phyloP scores from a whole-genome alignment of 139 green algal species.

The Picochlorum sp. region DNA sequence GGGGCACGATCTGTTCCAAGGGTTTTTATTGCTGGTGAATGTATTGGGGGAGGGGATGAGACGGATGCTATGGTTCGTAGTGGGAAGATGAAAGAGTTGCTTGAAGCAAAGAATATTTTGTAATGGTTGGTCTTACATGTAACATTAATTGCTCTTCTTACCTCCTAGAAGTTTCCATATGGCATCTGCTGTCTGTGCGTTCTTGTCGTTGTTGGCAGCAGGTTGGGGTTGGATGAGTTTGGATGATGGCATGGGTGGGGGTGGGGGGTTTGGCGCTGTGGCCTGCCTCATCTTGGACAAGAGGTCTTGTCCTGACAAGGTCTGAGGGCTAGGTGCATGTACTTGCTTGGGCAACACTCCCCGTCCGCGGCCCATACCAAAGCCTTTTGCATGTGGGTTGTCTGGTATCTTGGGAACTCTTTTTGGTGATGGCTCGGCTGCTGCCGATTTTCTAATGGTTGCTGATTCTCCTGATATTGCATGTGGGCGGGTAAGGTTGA shows the following conservation, averaged over 20 bases:
- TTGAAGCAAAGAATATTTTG: conserved; percentile 16
- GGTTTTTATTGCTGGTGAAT: conserved; percentile 37
- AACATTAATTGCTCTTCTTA: background rate
- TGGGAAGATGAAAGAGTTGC: conserved; percentile 28
- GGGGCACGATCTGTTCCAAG: conserved; percentile 26
- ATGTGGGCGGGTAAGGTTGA: conserved; percentile 48
- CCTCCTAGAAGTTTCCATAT: conserved; percentile 1
- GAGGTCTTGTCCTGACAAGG: background rate
- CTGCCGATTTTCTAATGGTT: background rate
- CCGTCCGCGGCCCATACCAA: background rate
- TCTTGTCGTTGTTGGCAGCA: background rate
- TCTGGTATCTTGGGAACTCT: background rate
- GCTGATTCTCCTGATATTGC: conserved; percentile 20
- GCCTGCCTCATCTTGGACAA: background rate
- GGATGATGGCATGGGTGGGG: conserved; percentile 1
- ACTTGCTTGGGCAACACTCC: background rate
- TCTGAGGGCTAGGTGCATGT: background rate
- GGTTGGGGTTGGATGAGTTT: background rate
- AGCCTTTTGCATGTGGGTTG: conserved; percentile 2
- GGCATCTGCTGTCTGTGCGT: background rate
- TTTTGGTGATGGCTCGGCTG: background rate
- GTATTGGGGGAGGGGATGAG: conserved; percentile 34
- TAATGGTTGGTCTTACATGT: background rate
- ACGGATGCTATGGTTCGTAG: conserved; percentile 21
- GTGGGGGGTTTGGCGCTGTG: background rate